Evolutionary conservation across 2,329 filamentous ascomycete genomes (phyloP), one percentile per base, ranked within the genome.

Genomic region (Verticillium zaregamsianum): DNA sequence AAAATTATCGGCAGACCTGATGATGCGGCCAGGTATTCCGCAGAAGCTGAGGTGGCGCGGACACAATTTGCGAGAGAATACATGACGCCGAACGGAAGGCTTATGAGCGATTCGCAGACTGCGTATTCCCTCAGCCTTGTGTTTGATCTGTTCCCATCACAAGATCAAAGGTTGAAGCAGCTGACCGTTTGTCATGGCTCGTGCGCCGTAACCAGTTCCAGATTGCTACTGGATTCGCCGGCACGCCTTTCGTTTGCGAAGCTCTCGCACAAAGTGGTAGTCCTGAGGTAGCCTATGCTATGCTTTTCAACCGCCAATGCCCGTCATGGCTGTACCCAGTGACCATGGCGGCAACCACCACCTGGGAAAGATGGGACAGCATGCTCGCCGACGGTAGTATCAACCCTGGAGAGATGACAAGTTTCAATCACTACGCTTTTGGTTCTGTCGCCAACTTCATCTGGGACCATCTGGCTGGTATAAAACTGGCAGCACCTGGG

Each of bases 341-440:
- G 1, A 70, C 66, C 0, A 77, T 78, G 73, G 74, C 72, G 4
- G 74, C 72, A 0, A 79, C 77, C 0, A 79, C 76, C 0, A 72
- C 75, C 0, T 79, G 76, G 77, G 77, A 79, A 65, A 71, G 77
- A 5, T 79, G 76, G 77, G 74, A 79, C 25, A 71, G 69, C 23
- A 71, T 79, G 64, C 61, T 75, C 7, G 71, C 74, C 0, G 70
- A 78, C 55, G 75, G 74, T 0, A 68, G 62, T 0, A 71, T 79
- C 49, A 79, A 79, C 59, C 71, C 74, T 0, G 73, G 76, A 0
- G 66, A 73, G 32, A 79, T 79, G 77, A 79, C 75, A 0, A 76
- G 72, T 14, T 76, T 77, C 56, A 77, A 80, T 57, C 75, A 79
- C 61, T 79, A 79, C 49, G 75, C 77, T 0, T 73, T 77, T 14